A percentile compares a stretch with the other conserved stretches of the same genome.
phyloP scores from a whole-genome alignment of 257 asterid genomes.

The Solanum chaucha region DNA sequence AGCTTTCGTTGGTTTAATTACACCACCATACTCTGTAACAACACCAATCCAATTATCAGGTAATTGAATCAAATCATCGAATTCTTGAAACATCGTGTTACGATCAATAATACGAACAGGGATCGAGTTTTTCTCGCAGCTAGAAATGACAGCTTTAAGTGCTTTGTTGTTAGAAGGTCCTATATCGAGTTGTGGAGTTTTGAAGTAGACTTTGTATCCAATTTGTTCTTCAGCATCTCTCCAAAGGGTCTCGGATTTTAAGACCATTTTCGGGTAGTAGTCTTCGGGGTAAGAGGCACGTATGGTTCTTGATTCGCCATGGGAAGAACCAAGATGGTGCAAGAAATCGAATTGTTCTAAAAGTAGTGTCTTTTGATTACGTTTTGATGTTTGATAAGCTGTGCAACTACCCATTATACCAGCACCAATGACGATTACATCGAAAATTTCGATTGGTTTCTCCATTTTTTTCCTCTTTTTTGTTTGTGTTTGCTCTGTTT shows the following conservation, averaged over 20 bases:
- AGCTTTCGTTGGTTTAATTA: constrained; percentile 83
- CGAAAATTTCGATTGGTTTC: constrained; percentile 26
- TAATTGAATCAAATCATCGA: constrained; percentile 32
- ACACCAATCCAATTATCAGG: constrained; percentile 74
- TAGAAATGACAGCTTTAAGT: constrained; percentile 39
- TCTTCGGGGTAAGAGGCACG: constrained; percentile 84
- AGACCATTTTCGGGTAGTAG: constrained; percentile 57
- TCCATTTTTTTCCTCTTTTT: constrained; percentile 16
- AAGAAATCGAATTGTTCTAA: constrained; percentile 93
- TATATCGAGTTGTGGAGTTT: constrained; percentile 56
- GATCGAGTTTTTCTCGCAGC: constrained; percentile 51
- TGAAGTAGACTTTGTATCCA: constrained; percentile 76
- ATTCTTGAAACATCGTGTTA: constrained; percentile 14
- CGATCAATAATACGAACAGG: constrained; percentile 26
- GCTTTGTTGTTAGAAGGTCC: constrained; percentile 48
- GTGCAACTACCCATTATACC: constrained; percentile 94
- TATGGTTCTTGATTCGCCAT: constrained; percentile 90
- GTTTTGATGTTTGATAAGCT: constrained; percentile 68
- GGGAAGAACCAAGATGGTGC: constrained; percentile 97
- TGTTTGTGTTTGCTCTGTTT: background rate
- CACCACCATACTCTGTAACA: constrained; percentile 60
- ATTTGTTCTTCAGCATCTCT: constrained; percentile 49
- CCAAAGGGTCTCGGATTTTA: constrained; percentile 56
- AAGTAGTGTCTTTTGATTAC: constrained; percentile 60
- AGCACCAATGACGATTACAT: constrained; percentile 78